Evolutionary conservation across 208 protist species (phyloP).

Genomic region (Trypanosoma vivax): DNA sequence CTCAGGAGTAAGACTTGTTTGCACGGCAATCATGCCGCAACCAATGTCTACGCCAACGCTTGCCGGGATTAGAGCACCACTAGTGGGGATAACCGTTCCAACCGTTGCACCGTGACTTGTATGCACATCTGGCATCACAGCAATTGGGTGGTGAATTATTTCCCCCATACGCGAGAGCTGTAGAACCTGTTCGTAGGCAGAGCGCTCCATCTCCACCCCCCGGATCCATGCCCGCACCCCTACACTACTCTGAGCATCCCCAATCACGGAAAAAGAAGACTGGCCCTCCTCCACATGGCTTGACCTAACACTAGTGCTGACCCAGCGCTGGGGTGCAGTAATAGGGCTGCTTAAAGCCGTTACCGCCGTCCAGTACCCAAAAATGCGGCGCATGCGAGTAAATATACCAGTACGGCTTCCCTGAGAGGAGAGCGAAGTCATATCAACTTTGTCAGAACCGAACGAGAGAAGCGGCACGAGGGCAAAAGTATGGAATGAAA

Average conservation of each 20-base stretch:
- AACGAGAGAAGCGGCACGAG: too few species aligned
- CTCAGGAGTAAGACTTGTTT: slow-evolving; percentile 56
- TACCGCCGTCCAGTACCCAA: too few species aligned
- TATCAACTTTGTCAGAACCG: too few species aligned
- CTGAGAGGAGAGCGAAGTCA: too few species aligned
- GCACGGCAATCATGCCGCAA: slow-evolving; percentile 84
- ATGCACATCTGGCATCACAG: slow-evolving; percentile 88
- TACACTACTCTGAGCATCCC: slow-evolving; percentile 23
- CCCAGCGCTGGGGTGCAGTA: too few species aligned
- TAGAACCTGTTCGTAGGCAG: slow-evolving; percentile 45
- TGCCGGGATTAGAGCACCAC: slow-evolving; percentile 70
- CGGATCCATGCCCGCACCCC: slow-evolving; percentile 57
- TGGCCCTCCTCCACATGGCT: background rate
- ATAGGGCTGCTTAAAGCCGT: too few species aligned
- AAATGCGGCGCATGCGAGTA: too few species aligned
- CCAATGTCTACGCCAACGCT: slow-evolving; percentile 89
- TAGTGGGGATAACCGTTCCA: slow-evolving; percentile 81
- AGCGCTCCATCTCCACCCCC: slow-evolving; percentile 54
- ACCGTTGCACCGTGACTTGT: slow-evolving; percentile 77
- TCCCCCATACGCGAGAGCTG: slow-evolving; percentile 42
- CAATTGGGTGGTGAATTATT: slow-evolving; percentile 64
- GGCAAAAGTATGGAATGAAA: too few species aligned
- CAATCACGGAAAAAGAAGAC: slow-evolving; percentile 20
- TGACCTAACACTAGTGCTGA: too few species aligned
- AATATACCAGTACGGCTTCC: too few species aligned